phyloP scores from a whole-genome alignment of 768 basidiomycete genomes.

The Termitomyces sp. region DNA sequence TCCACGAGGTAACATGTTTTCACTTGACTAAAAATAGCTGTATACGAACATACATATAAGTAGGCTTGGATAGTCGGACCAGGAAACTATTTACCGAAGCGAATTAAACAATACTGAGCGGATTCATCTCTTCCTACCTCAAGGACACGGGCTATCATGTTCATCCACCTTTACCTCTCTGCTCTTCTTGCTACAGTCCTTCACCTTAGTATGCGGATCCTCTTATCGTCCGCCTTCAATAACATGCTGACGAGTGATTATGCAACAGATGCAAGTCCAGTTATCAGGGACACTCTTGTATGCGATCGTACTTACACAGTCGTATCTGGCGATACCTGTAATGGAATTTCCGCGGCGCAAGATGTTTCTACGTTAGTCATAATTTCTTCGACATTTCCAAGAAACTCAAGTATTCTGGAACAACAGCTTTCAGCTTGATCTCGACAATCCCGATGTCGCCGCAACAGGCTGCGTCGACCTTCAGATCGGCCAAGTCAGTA shows the following conservation, averaged over 20 bases:
- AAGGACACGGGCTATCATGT: constrained; percentile 3
- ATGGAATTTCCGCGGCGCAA: constrained; percentile 41
- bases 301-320: constrained; percentile 52
- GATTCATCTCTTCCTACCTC: neutral
- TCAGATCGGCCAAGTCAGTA: constrained; percentile 37
- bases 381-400: neutral
- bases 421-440: constrained; percentile 52
- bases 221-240: neutral
- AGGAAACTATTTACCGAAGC: too few relatives aligned
- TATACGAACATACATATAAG: too few relatives aligned
- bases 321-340: constrained; percentile 46
- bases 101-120: neutral
- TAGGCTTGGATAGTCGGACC: too few relatives aligned
- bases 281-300: neutral
- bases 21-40: neutral
- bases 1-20: neutral
- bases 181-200: constrained; percentile 5
- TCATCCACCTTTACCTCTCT: constrained; percentile 7
- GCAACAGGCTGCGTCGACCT: constrained; percentile 49
- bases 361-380: constrained; percentile 41
- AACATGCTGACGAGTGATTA: neutral
- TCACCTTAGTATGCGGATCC: constrained; percentile 6
- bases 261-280: constrained; percentile 5
- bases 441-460: constrained; percentile 44
- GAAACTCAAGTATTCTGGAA: neutral